phyloP scores from a whole-genome alignment of 768 basidiomycete species.

The Rhizopogon vinicolor region DNA sequence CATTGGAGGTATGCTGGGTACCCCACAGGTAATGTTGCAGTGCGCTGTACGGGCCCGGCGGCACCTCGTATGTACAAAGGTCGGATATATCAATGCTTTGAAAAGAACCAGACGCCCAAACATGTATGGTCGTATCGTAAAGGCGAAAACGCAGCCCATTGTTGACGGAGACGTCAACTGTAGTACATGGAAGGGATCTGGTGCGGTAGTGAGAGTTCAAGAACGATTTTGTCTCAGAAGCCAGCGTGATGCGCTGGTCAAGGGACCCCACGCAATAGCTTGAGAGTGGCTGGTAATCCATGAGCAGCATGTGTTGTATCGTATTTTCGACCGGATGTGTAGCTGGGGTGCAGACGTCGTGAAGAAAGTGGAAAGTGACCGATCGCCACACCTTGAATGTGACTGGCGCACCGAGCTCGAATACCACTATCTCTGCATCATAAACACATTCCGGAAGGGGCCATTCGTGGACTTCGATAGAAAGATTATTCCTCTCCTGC shows the following conservation, averaged over 20 bases:
- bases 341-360: constrained; percentile 25
- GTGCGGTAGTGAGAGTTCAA: constrained; percentile 26
- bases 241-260: constrained; percentile 29
- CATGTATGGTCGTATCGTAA: constrained; percentile 17
- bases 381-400: constrained; percentile 37
- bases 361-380: constrained; percentile 31
- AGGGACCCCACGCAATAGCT: neutral
- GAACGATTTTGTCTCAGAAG: constrained; percentile 31
- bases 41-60: constrained; percentile 24
- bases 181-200: constrained; percentile 11
- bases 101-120: constrained; percentile 14
- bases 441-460: constrained; percentile 31
- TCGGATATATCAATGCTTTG: constrained; percentile 4
- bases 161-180: constrained; percentile 17
- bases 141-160: constrained; percentile 25
- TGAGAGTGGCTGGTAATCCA: neutral
- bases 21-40: constrained; percentile 32
- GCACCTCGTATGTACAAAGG: constrained; percentile 28
- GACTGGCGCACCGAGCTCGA: constrained; percentile 35
- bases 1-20: constrained; percentile 37
- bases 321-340: neutral
- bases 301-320: constrained; percentile 1
- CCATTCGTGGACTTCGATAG: constrained; percentile 38
- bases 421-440: constrained; percentile 27
- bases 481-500: constrained; percentile 10